A percentile compares a stretch with the other conserved stretches of the same genome.
Evolutionary conservation across 2,329 filamentous ascomycete genomes (phyloP).

Genomic region (Fusarium redolens): DNA sequence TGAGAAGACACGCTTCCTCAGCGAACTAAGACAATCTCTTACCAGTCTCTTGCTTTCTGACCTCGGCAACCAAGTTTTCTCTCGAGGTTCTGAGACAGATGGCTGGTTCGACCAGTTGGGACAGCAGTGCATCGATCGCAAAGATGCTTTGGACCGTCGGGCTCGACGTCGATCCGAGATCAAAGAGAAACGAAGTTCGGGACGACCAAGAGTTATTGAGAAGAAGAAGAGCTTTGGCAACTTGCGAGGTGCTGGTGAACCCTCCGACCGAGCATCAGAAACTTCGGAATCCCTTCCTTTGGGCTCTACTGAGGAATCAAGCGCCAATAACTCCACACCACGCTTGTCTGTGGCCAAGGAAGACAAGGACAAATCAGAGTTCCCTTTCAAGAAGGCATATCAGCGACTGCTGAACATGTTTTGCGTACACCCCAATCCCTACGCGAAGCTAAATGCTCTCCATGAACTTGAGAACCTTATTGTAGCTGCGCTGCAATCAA

Average conservation of each 20-base stretch:
- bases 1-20: slow-evolving; percentile 82
- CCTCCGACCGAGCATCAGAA: slow-evolving; percentile 52
- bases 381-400: slow-evolving; percentile 86
- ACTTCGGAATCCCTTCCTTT: slow-evolving; percentile 52
- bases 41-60: slow-evolving; percentile 90
- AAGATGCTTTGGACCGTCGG: slow-evolving; percentile 64
- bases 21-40: slow-evolving; percentile 80
- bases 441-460: slow-evolving; percentile 84
- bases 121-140: slow-evolving; percentile 72
- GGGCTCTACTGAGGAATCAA: slow-evolving; percentile 56
- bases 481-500: slow-evolving; percentile 71
- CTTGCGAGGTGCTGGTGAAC: slow-evolving; percentile 64
- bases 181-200: slow-evolving; percentile 58
- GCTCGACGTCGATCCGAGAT: slow-evolving; percentile 55
- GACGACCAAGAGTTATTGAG: slow-evolving; percentile 65
- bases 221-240: slow-evolving; percentile 78
- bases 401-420: slow-evolving; percentile 85
- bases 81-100: slow-evolving; percentile 93
- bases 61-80: slow-evolving; percentile 85
- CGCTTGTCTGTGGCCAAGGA: slow-evolving; percentile 43
- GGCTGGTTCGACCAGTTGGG: slow-evolving; percentile 81
- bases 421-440: slow-evolving; percentile 88
- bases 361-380: slow-evolving; percentile 59
- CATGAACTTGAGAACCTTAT: slow-evolving; percentile 87
- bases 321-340: slow-evolving; percentile 43